Evolutionary conservation across 371 early-diverging fungal species (phyloP).

Genomic region (Gilbertella persicaria): DNA sequence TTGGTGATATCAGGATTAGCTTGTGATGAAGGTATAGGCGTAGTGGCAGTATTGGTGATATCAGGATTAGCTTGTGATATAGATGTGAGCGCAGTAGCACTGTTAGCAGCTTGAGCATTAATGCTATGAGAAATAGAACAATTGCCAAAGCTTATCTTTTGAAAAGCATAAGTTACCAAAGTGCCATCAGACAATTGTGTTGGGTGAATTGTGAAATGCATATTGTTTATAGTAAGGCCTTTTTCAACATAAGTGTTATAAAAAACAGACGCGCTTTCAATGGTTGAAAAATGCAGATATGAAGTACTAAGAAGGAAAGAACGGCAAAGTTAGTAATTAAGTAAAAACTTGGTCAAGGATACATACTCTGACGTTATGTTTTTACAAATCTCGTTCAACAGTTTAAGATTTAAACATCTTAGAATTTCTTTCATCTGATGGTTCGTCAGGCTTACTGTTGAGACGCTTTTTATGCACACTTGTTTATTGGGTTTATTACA

Average conservation of each 20-base stretch:
- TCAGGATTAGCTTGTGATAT: constrained; percentile 15
- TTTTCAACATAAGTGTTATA: constrained; percentile 13
- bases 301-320: constrained; percentile 18
- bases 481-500: constrained; percentile 14
- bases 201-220: constrained; percentile 15
- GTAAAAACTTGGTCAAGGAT: constrained; percentile 17
- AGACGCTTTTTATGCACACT: constrained; percentile 10
- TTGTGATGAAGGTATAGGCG: constrained; percentile 7
- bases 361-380: constrained; percentile 12
- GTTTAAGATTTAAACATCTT: constrained; percentile 8
- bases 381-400: constrained; percentile 15
- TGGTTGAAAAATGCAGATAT: constrained; percentile 16
- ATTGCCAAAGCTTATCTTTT: constrained; percentile 11
- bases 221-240: constrained; percentile 9
- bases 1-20: constrained; percentile 8
- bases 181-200: constrained; percentile 9
- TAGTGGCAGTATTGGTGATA: constrained; percentile 9
- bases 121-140: too few relatives aligned
- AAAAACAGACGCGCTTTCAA: constrained; percentile 13
- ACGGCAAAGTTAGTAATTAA: constrained; percentile 13
- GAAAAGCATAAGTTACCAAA: constrained; percentile 8
- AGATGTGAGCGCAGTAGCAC: constrained; percentile 7
- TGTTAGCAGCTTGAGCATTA: too few relatives aligned
- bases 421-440: constrained; percentile 3
- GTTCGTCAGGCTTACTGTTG: constrained; percentile 8